Conservation (phyloP, 2,329 filamentous ascomycete genomes). For the Colletotrichum cereale region DNA sequence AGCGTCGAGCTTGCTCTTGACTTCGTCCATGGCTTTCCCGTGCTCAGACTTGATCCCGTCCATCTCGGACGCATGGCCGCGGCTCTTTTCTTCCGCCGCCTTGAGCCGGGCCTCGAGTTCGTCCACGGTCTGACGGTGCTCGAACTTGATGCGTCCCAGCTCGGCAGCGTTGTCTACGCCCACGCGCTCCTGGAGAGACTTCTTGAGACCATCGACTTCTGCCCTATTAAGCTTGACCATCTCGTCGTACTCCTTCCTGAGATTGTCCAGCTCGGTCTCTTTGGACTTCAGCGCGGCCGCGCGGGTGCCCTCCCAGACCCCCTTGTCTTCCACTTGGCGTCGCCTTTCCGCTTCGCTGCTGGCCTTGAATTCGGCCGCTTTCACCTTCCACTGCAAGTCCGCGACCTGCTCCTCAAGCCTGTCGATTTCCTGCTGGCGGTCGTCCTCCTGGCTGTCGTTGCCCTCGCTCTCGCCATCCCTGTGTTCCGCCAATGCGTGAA, state of each 20-base stretch:
- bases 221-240: too few relatives aligned
- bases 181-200: background rate
- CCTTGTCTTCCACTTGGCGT: background rate
- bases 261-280: background rate
- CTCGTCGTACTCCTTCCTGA: background rate
- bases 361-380: background rate
- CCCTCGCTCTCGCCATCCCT: background rate
- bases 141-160: background rate
- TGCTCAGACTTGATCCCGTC: background rate
- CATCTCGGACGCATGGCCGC: background rate
- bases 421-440: background rate
- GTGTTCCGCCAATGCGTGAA: background rate
- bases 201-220: background rate
- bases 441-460: background rate
- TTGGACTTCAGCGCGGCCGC: background rate
- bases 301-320: background rate
- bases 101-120: background rate
- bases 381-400: background rate
- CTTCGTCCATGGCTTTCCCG: background rate
- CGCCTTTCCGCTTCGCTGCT: slow-evolving; percentile 7
- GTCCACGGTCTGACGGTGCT: background rate
- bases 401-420: slow-evolving; percentile 7
- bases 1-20: background rate
- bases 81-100: background rate
- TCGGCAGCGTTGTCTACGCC: background rate